Evolutionary conservation across 305 asterid genomes (phyloP), one percentile per base, ranked within the genome.

Genomic region (Striga hermonthica): DNA sequence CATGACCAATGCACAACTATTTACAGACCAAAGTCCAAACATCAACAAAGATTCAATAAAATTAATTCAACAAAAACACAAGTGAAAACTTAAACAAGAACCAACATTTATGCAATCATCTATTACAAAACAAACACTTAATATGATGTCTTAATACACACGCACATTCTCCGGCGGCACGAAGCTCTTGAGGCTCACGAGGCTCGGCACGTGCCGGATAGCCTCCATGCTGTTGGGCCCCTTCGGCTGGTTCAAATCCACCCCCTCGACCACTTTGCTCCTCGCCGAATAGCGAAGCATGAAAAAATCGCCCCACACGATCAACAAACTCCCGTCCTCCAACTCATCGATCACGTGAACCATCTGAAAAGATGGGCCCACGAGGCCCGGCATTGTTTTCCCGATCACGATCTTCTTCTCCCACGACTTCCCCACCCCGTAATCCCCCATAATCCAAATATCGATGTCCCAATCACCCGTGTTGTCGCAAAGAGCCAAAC

Each of bases 381-480:
- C 43, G 34, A 71, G 66, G 15, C 71, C 76, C 0, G 81, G 74
- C 8, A 70, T 58, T 44, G 31, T 22, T 22, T 76, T 80, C 10
- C 65, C 66, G 39, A 84, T 76, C 15, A 72, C 84, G 54, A 71
- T 58, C 8, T 80, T 73, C 59, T 72, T 82, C 0, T 37, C 52
- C 91, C 89, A 86, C 6, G 84, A 74, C 50, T 72, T 48, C 65
- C 65, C 65, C 0, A 74, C 74, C 48, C 81, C 76, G 1, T 84
- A 86, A 14, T 88, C 84, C 68, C 72, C 84, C 94, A 88, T 81
- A 52, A 78, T 70, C 91, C 91, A 88, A 0, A 86, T 72, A 4
- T 60, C 77, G n/a, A 80, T 68, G 3, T 80, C 82, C 7, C 4
- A 31, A 1, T 67, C 8, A 0, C 75, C 64, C 4, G 72, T 59